phyloP scores from a whole-genome alignment of 1,139 yeast genomes.

The Debaryomyces singareniensis region DNA sequence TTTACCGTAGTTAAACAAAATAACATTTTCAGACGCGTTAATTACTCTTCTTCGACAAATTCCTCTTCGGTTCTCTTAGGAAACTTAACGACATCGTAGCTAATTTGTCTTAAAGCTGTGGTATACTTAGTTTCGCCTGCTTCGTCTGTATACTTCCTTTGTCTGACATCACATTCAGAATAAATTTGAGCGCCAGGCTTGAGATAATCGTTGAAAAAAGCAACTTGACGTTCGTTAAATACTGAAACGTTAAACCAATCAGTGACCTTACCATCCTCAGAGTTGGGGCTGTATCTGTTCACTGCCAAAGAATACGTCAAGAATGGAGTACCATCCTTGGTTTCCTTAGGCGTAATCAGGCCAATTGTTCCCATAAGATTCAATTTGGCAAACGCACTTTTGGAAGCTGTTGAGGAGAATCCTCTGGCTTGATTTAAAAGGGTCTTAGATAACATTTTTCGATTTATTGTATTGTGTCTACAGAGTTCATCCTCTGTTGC shows the following conservation, averaged over 20 bases:
- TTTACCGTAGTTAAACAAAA: too few species aligned
- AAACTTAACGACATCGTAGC: slow-evolving; percentile 33
- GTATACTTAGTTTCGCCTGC: slow-evolving; percentile 25
- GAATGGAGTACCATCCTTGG: slow-evolving; percentile 32
- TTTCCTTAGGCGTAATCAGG: slow-evolving; percentile 29
- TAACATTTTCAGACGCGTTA: too few species aligned
- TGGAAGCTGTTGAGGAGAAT: slow-evolving; percentile 26
- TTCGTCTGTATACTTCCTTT: slow-evolving; percentile 29
- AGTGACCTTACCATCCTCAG: slow-evolving; percentile 23
- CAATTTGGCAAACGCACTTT: slow-evolving; percentile 35
- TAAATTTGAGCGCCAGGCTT: slow-evolving; percentile 37
- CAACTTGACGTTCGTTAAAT: slow-evolving; percentile 33
- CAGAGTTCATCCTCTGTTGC: too few species aligned
- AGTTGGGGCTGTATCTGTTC: slow-evolving; percentile 28
- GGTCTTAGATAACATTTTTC: too few species aligned
- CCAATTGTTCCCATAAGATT: slow-evolving; percentile 41
- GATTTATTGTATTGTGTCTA: too few species aligned
- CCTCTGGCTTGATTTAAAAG: slow-evolving; percentile 22
- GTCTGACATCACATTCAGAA: slow-evolving; percentile 39
- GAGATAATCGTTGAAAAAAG: slow-evolving; percentile 32
- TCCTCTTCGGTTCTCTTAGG: slow-evolving; percentile 24
- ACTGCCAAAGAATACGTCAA: slow-evolving; percentile 41
- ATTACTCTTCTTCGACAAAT: slow-evolving; percentile 5
- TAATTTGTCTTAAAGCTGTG: slow-evolving; percentile 30
- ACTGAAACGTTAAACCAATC: slow-evolving; percentile 41